phyloP scores from a whole-genome alignment of 2,329 filamentous ascomycete genomes.

The Aspergillus sclerotialis region DNA sequence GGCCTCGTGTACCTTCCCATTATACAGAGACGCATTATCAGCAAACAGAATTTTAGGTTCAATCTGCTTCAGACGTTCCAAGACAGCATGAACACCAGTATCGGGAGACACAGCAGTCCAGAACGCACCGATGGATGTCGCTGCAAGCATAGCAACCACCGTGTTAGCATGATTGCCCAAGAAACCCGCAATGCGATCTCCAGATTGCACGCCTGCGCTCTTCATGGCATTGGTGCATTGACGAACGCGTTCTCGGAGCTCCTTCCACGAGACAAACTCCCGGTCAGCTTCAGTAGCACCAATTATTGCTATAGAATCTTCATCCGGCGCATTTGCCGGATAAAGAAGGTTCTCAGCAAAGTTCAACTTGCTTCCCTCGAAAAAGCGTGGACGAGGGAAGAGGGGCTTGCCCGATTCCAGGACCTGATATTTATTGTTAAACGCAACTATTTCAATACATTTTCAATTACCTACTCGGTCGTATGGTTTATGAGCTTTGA shows the following conservation, averaged over 20 bases:
- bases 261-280: slow-evolving; percentile 66
- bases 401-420: slow-evolving; percentile 61
- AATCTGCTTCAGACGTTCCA: slow-evolving; percentile 83
- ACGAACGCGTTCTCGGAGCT: slow-evolving; percentile 71
- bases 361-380: slow-evolving; percentile 70
- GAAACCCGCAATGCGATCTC: slow-evolving; percentile 62
- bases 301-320: slow-evolving; percentile 63
- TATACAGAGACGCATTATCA: slow-evolving; percentile 84
- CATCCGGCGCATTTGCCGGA: slow-evolving; percentile 53
- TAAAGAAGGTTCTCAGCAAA: slow-evolving; percentile 94
- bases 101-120: slow-evolving; percentile 94
- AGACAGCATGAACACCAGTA: slow-evolving; percentile 81
- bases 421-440: slow-evolving; percentile 46
- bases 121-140: slow-evolving; percentile 73
- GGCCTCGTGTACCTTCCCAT: slow-evolving; percentile 81
- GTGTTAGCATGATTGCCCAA: slow-evolving; percentile 86
- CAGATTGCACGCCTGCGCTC: slow-evolving; percentile 55
- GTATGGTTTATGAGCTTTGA: slow-evolving; percentile 60
- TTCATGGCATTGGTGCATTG: slow-evolving; percentile 65
- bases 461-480: slow-evolving; percentile 23
- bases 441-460: neutral
- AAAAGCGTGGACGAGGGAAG: slow-evolving; percentile 85
- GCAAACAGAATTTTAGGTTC: slow-evolving; percentile 74
- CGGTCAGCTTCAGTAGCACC: slow-evolving; percentile 68
- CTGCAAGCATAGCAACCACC: slow-evolving; percentile 78